phyloP scores from a whole-genome alignment of 2,329 filamentous ascomycete genomes.

The Ophiocordyceps robertsii region DNA sequence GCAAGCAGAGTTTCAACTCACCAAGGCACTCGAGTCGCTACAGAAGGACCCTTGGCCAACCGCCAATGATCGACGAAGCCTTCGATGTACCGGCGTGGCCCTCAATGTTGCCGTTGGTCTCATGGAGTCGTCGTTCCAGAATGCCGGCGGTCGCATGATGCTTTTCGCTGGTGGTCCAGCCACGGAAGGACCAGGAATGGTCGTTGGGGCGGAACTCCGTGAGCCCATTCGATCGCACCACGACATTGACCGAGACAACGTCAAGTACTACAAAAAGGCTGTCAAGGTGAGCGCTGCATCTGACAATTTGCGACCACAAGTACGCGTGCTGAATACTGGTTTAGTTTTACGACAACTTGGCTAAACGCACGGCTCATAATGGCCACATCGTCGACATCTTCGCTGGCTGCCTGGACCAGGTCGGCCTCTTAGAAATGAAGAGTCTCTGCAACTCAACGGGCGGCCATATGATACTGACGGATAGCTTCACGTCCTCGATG shows the following conservation, averaged over 20 bases:
- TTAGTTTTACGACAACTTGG: conserved; percentile 86
- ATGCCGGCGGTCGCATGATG: conserved; percentile 92
- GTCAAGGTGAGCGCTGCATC: conserved; percentile 52
- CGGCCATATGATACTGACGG: conserved; percentile 94
- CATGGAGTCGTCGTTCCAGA: conserved; percentile 89
- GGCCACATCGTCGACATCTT: conserved; percentile 97
- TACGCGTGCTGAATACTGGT: background rate
- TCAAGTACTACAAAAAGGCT: conserved; percentile 99
- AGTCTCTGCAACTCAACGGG: conserved; percentile 90
- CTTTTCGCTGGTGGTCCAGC: conserved; percentile 89
- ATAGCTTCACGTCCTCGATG: conserved; percentile 98
- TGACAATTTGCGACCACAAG: background rate
- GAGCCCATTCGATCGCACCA: conserved; percentile 97
- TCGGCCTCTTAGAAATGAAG: conserved; percentile 96
- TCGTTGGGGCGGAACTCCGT: conserved; percentile 87
- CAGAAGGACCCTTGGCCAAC: conserved; percentile 98
- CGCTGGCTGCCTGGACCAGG: conserved; percentile 92
- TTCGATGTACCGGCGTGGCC: conserved; percentile 93
- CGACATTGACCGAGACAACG: conserved; percentile 96
- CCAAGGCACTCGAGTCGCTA: conserved; percentile 85
- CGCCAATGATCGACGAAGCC: conserved; percentile 76
- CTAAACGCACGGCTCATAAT: conserved; percentile 90
- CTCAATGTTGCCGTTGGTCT: conserved; percentile 87
- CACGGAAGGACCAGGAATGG: conserved; percentile 92
- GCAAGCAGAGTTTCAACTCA: conserved; percentile 94